Base-by-base conservation (phyloP, 2,329 filamentous ascomycete genomes). In the Penicillium sp. region DNA sequence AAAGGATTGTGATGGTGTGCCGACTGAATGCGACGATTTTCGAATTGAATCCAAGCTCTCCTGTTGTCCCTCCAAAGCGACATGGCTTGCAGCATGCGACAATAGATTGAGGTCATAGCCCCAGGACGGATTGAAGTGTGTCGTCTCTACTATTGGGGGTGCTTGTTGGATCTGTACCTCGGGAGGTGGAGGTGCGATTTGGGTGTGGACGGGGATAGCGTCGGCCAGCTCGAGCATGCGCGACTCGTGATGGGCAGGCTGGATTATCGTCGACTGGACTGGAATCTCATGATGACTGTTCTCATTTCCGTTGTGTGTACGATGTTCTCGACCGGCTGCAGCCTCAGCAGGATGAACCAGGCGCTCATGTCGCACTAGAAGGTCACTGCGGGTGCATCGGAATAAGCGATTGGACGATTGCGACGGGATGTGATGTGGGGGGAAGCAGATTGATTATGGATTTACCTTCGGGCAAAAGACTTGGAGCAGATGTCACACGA, bases 41-140 rank as follows among this genome's bases (percentile, higher is more conserved):
- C 72, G 71, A 39, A 75, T 64, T 3, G 72, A 68, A 55, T 76
- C 73, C 48, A 76, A 58, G 53, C 63, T 70, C 60, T 77, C 75
- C 59, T 77, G 75, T 59, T 80, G 77, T 16, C 76, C 75, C 59
- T 79, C 78, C 29, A 79, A 72, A 22, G 78, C 78, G 39, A 80
- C 78, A 72, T 80, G 78, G 55, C 78, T 80, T 11, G 78, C 78
- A 26, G 78, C 78, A 67, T 80, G 78, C 10, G 78, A 80, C 31
- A 80, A 67, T 16, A 80, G 69, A 57, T 80, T 80, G 55, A 80
- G 63, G 55, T 80, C 78, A 61, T 80, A 80, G n/a, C 78, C 78
- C 78, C 78, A 80, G 6, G 77, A 79, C 4, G 78, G 78, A 66
- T 80, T 79, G 60, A 79, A 78, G 44, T 78, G 74, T n/a, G 76